Base-by-base conservation (phyloP, 2,329 filamentous ascomycete genomes). In the Pleoardoris graminearum region DNA sequence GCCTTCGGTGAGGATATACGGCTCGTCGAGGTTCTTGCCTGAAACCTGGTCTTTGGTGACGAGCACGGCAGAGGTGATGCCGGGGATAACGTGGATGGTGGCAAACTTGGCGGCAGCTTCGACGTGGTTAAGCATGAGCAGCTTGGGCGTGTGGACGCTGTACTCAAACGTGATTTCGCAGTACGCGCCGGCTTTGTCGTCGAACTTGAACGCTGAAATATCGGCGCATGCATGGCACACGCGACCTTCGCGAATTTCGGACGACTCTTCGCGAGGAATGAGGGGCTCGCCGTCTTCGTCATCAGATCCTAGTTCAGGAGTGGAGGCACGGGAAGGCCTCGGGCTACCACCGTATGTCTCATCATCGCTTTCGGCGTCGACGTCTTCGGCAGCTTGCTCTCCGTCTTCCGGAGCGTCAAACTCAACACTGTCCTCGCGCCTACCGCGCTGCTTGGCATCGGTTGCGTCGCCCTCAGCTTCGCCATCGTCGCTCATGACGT, bases 361-460 rank as follows among this genome's bases (percentile, higher is more conserved):
- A 50, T 87, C 85, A 30, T 85, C 70, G 2, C 81, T 81, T 2
- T 79, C 80, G 46, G 86, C 85, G 27, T 78, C 79, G 51, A 82
- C 80, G 47, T 79, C 78, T 63, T 88, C 86, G 49, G 95, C 85
- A 30, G 82, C 86, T 60, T 90, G 84, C 67, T 97, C 94, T 3
- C 93, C 93, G 4, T 96, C 92, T 68, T 97, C 94, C 41, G 96
- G 95, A 29, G 87, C 90, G 33, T 91, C 93, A 62, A 97, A 97
- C 12, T 91, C 94, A 2, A 93, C 86, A 25, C 88, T 89, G 73
- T 96, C 89, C 47, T 82, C 80, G 35, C 89, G 86, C 70, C 96
- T 94, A 39, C 85, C 84, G 63, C 83, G 85, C 66, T 86, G 82
- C 76, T 91, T 95, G 62, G 84, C 85, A 57, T 82, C 85, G 3